Conservation (phyloP, 1,284 basidiomycete genomes). For the Erythrobasidium hasegawianum region DNA sequence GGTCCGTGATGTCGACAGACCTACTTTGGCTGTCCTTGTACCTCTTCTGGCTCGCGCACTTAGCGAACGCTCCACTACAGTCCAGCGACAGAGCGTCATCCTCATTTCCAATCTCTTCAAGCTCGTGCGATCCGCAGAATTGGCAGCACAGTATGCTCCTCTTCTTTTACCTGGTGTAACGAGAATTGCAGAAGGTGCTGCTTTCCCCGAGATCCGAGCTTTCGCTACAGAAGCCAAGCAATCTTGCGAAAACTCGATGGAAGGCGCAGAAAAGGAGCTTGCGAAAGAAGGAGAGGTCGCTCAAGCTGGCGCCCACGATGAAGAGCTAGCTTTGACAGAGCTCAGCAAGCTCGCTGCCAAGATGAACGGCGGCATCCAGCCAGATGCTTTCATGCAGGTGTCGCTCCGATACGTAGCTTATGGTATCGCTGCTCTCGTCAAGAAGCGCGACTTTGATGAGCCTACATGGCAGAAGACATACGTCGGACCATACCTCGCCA, state of each 20-base stretch:
- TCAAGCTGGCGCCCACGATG: slow-evolving; percentile 41
- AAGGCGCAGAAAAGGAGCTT: slow-evolving; percentile 43
- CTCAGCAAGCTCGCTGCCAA: slow-evolving; percentile 52
- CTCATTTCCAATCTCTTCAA: slow-evolving; percentile 97
- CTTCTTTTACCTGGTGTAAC: slow-evolving; percentile 86
- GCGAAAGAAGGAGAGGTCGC: slow-evolving; percentile 44
- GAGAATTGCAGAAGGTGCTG: slow-evolving; percentile 83
- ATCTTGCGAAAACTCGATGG: slow-evolving; percentile 40
- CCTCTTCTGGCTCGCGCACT: slow-evolving; percentile 87
- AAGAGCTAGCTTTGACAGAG: slow-evolving; percentile 54
- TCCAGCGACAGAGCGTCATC: slow-evolving; percentile 73
- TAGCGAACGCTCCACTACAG: slow-evolving; percentile 84
- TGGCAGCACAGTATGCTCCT: slow-evolving; percentile 85
- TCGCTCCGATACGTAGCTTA: slow-evolving; percentile 67
- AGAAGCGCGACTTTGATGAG: slow-evolving; percentile 64
- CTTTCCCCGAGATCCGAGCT: slow-evolving; percentile 95
- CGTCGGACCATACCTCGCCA: slow-evolving; percentile 62
- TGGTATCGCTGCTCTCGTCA: slow-evolving; percentile 71
- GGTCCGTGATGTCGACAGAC: slow-evolving; percentile 93
- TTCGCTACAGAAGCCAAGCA: slow-evolving; percentile 59
- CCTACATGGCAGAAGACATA: slow-evolving; percentile 68
- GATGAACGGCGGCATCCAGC: slow-evolving; percentile 39
- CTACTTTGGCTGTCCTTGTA: slow-evolving; percentile 91
- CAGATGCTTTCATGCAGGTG: slow-evolving; percentile 50
- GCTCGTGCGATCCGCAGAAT: slow-evolving; percentile 84